Percentiles rank a stretch among this genome's conserved stretches.
Conservation (phyloP, 495 filamentous ascomycete species). For the Penicillium waksmanii region DNA sequence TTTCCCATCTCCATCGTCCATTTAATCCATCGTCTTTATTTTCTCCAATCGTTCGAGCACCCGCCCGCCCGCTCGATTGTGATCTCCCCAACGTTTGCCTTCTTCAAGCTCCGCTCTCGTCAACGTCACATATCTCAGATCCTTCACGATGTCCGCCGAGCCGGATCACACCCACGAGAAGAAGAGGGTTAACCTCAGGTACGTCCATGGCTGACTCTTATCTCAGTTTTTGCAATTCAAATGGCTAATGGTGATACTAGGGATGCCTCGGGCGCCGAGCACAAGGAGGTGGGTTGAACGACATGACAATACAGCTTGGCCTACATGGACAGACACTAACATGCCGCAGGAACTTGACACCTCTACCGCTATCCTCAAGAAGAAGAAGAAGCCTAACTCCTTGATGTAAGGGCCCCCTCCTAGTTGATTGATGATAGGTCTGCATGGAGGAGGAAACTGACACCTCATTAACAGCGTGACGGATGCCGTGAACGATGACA, state of each 20-base stretch:
- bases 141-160: conserved; percentile 50
- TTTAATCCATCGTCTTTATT: conserved; percentile 9
- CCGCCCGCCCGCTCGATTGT: conserved; percentile 11
- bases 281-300: conserved; percentile 69
- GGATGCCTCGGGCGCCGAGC: conserved; percentile 86
- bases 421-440: conserved; percentile 1
- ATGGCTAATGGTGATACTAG: conserved; percentile 52
- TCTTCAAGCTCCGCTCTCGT: conserved; percentile 28
- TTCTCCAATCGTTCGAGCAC: conserved; percentile 9
- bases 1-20: conserved; percentile 23
- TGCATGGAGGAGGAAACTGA: conserved; percentile 36
- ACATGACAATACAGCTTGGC: conserved; percentile 4
- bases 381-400: conserved; percentile 99
- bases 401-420: conserved; percentile 71
- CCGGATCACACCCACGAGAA: conserved; percentile 73
- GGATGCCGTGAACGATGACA: conserved; percentile 98
- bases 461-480: conserved; percentile 70
- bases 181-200: conserved; percentile 92
- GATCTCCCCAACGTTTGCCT: conserved; percentile 23
- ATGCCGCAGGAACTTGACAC: conserved; percentile 77
- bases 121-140: conserved; percentile 31
- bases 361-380: conserved; percentile 97
- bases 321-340: conserved; percentile 34
- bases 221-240: not conserved
- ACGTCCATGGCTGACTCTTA: conserved; percentile 40